These are phyloP conservation scores for Coffea eugenioides DNA, from an alignment of 257 asterid genomes.

Conservation along the genomic window DNA sequence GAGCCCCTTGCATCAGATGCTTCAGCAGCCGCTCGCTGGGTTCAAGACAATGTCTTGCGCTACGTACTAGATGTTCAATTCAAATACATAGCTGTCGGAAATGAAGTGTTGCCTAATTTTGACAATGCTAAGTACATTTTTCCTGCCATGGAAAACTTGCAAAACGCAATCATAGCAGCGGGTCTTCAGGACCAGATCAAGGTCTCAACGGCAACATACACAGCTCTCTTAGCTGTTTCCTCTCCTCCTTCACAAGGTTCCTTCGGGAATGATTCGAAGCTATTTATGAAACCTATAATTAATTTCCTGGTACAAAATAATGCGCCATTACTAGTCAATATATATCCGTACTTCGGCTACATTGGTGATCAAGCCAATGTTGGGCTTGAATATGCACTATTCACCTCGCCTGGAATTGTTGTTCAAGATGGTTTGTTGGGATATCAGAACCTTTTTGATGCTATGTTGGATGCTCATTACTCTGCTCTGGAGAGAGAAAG, in stretches of 20 bases:
- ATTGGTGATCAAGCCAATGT: slow-evolving; percentile 1
- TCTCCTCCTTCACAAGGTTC: slow-evolving; percentile 33
- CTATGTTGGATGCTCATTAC: slow-evolving; percentile 32
- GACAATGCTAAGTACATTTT: not conserved
- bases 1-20: slow-evolving; percentile 20
- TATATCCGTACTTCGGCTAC: slow-evolving; percentile 32
- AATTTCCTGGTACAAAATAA: slow-evolving; percentile 14
- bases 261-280: slow-evolving; percentile 1
- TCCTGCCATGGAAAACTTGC: slow-evolving; percentile 35
- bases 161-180: slow-evolving; percentile 5
- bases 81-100: slow-evolving; percentile 40
- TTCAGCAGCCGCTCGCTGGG: slow-evolving; percentile 31
- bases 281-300: slow-evolving; percentile 23
- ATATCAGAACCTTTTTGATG: slow-evolving; percentile 40
- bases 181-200: slow-evolving; percentile 25
- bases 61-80: slow-evolving; percentile 24
- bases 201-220: slow-evolving; percentile 34
- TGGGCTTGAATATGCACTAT: slow-evolving; percentile 23
- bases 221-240: slow-evolving; percentile 12
- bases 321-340: slow-evolving; percentile 33
- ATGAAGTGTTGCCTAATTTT: slow-evolving; percentile 23
- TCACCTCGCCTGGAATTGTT: slow-evolving; percentile 7
- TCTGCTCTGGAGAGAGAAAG: slow-evolving; percentile 34
- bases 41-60: slow-evolving; percentile 16
- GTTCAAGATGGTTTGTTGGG: slow-evolving; percentile 19